These are phyloP conservation scores for Bromus sterilis DNA, from an alignment of 176 grass and related monocot genomes.

Conservation along the genomic window DNA sequence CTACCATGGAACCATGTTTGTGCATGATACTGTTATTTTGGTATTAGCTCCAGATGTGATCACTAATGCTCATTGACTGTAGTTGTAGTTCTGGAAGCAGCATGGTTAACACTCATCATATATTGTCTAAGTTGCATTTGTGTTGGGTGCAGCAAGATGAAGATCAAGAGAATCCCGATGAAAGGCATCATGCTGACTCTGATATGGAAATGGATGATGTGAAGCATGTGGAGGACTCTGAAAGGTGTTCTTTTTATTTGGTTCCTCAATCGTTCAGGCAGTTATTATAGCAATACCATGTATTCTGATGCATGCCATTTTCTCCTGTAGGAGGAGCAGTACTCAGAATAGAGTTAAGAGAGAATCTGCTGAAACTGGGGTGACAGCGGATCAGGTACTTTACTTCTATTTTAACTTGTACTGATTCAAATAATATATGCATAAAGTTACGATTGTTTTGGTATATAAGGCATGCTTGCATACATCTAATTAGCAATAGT, in stretches of 20 bases:
- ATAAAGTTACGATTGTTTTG: background rate
- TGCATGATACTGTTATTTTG: background rate
- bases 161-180: conserved; percentile 78
- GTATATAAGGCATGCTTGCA: background rate
- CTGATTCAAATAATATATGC: background rate
- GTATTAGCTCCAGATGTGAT: conserved; percentile 4
- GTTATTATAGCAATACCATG: background rate
- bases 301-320: background rate
- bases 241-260: conserved; percentile 40
- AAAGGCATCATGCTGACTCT: conserved; percentile 53
- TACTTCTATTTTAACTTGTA: conserved; percentile 9
- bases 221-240: conserved; percentile 50
- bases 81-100: background rate
- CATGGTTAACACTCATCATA: background rate
- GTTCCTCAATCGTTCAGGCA: background rate
- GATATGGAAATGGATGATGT: conserved; percentile 68
- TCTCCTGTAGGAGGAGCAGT: conserved; percentile 46
- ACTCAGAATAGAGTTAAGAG: conserved; percentile 61
- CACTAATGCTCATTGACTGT: background rate
- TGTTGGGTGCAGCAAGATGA: conserved; percentile 65
- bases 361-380: conserved; percentile 56
- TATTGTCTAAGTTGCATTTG: conserved; percentile 17
- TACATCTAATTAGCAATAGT: background rate
- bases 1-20: background rate
- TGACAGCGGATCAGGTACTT: conserved; percentile 39